These are phyloP conservation scores for Dactylellina haptotyla DNA, from an alignment of 2,329 filamentous ascomycete species.

Conservation along the genomic window DNA sequence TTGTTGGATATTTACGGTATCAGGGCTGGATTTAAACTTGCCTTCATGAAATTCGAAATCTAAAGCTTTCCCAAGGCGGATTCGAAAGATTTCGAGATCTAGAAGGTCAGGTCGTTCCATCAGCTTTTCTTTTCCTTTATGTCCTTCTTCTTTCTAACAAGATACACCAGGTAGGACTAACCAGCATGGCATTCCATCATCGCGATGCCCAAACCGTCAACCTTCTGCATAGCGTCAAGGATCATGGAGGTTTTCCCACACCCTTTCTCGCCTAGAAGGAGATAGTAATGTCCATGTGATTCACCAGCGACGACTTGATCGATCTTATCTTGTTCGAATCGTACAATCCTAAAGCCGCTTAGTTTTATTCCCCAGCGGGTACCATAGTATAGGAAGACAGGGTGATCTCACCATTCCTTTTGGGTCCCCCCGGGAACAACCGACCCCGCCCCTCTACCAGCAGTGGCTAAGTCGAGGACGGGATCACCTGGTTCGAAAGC, in stretches of 20 bases:
- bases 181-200: conserved; percentile 93
- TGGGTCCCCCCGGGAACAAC: conserved; percentile 51
- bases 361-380: not conserved
- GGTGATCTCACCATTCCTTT: conserved; percentile 59
- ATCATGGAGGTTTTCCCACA: conserved; percentile 98
- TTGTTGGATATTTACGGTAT: conserved; percentile 68
- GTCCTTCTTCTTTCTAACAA: not conserved
- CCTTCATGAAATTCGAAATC: conserved; percentile 80
- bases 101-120: not conserved
- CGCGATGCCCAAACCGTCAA: conserved; percentile 85
- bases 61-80: conserved; percentile 88
- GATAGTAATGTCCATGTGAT: conserved; percentile 82
- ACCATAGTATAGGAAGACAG: too few species aligned
- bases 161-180: not conserved
- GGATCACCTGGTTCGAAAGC: conserved; percentile 94
- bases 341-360: conserved; percentile 70
- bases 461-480: conserved; percentile 80
- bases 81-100: conserved; percentile 92
- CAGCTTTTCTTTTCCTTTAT: not conserved
- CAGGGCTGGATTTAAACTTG: conserved; percentile 14
- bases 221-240: conserved; percentile 91
- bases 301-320: conserved; percentile 82
- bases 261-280: conserved; percentile 73
- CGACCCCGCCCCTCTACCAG: conserved; percentile 42
- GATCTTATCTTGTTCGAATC: conserved; percentile 82